Conservation (phyloP, 139 green algal genomes). For the Zygnema cylindricum region DNA sequence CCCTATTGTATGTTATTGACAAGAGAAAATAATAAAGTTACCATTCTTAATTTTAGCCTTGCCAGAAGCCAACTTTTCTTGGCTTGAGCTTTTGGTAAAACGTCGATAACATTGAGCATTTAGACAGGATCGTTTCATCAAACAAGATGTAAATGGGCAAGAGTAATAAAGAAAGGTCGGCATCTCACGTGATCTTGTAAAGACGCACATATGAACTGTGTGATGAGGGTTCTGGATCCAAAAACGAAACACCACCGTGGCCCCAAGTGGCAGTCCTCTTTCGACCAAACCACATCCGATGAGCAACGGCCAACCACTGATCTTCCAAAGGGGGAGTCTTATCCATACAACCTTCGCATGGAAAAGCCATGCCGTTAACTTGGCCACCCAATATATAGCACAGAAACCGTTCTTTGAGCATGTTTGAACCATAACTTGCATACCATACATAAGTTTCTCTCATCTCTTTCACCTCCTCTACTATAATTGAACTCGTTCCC, state of each 20-base stretch:
- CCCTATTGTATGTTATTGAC: too few species aligned
- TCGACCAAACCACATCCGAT: constrained; percentile 57
- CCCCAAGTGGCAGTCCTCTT: constrained; percentile 41
- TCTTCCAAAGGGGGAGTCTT: not conserved
- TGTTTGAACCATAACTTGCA: constrained; percentile 62
- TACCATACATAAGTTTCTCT: constrained; percentile 59
- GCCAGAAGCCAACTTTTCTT: too few species aligned
- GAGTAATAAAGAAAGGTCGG: not conserved
- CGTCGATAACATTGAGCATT: too few species aligned
- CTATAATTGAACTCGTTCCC: not conserved
- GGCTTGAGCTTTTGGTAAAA: too few species aligned
- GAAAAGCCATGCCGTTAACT: constrained; percentile 31
- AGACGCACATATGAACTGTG: constrained; percentile 5
- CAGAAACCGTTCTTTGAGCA: constrained; percentile 58
- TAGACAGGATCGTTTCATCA: too few species aligned
- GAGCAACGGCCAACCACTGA: constrained; percentile 10
- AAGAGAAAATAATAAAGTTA: too few species aligned
- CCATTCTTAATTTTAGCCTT: too few species aligned
- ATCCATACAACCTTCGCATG: constrained; percentile 28
- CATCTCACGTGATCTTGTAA: constrained; percentile 23
- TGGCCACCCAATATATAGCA: constrained; percentile 62
- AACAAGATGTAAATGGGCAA: too few species aligned
- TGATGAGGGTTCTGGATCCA: constrained; percentile 30
- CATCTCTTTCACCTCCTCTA: not conserved
- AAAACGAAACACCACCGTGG: constrained; percentile 52